Percentiles rank a stretch among this genome's conserved stretches.
Evolutionary conservation across 345 rosid species (phyloP).

Genomic region (Citropsis articulata): DNA sequence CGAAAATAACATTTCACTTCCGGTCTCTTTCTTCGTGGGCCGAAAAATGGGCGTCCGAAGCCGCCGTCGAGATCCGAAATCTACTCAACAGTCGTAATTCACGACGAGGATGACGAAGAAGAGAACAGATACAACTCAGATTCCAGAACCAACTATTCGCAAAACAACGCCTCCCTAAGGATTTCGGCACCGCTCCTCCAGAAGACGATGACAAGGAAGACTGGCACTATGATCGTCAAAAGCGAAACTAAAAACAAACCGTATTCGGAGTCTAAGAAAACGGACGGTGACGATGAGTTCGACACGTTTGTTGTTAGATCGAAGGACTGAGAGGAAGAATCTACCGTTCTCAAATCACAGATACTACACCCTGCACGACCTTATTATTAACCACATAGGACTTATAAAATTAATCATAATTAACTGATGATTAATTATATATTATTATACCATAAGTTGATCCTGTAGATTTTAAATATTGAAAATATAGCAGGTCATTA

Average conservation of each 20-base stretch:
- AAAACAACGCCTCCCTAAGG: constrained; percentile 66
- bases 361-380: no score
- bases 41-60: constrained; percentile 27
- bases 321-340: constrained; percentile 31
- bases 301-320: constrained; percentile 85
- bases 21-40: background rate
- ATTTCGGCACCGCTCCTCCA: constrained; percentile 68
- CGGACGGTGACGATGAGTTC: constrained; percentile 43
- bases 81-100: constrained; percentile 52
- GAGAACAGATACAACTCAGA: constrained; percentile 16
- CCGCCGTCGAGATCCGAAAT: constrained; percentile 18
- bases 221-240: constrained; percentile 79
- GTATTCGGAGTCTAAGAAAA: constrained; percentile 1
- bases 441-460: no score
- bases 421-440: no score
- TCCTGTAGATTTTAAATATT: no score
- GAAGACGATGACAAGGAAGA: constrained; percentile 52
- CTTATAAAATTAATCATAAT: no score
- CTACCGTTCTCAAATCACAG: no score
- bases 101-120: constrained; percentile 47
- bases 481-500: no score
- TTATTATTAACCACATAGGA: no score
- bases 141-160: constrained; percentile 31
- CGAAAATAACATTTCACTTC: background rate
- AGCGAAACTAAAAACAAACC: constrained; percentile 22